Base-by-base conservation (phyloP, 768 basidiomycete genomes). In the Boletus vermiculosoides region DNA sequence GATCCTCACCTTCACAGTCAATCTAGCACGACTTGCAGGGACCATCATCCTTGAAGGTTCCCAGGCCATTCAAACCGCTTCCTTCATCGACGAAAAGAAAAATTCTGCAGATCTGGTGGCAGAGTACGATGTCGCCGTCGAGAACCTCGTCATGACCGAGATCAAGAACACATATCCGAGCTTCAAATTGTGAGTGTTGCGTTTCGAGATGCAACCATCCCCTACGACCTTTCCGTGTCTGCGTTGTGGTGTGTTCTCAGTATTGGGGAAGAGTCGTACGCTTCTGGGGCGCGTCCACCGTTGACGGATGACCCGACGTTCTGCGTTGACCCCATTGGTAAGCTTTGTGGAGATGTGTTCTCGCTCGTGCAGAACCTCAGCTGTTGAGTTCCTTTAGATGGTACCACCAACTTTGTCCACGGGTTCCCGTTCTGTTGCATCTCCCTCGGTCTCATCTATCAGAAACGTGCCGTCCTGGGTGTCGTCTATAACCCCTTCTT, bases 41-140 rank as follows among this genome's bases (percentile, higher is more conserved):
- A 77, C 73, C 8, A 73, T 92, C 58, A 94, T 93, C 53, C 75
- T 88, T 6, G 80, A 88, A 66, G 91, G 90, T 47, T 90, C 85
- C 12, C 80, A 81, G 60, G 91, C 80, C 46, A 94, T 92, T 62
- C 85, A 80, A 66, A 76, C 73, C 13, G 74, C 81, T 3, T 76
- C 80, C 0, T 75, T 78, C 60, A 77, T 90, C 37, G 81, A 83
- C 56, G 86, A 90, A 76, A 97, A 97, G 82, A 90, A 90, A 73
- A 98, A 95, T 65, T 85, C 93, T 0, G 92, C 94, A 16, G 95
- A 97, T 73, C 77, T 98, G 16, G 95, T 98, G 18, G 97, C 95
- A 0, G 90, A 94, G 74, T 97, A 91, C 63, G 95, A 98, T 73
- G 85, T 94, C 42, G 84, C 80, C 47, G 94, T 96, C 13, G 94